These are phyloP conservation scores for Nemania sp. DNA, from an alignment of 2,329 filamentous ascomycete species.

Conservation along the genomic window DNA sequence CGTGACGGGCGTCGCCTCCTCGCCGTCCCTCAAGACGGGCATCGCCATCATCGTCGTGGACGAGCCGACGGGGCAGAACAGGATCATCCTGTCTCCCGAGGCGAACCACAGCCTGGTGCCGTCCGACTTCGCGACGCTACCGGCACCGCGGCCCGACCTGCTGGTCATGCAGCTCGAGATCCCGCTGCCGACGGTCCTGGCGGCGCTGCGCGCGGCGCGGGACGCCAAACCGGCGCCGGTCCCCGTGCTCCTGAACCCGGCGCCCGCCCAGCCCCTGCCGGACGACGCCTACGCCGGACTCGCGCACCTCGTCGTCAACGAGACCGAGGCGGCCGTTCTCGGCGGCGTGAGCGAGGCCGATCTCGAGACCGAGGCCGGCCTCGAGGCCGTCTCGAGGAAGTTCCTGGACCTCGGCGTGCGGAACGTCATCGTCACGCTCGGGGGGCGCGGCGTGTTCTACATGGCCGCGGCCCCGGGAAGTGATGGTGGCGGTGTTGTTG, in stretches of 20 bases:
- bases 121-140: conserved; percentile 43
- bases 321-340: conserved; percentile 82
- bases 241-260: conserved; percentile 81
- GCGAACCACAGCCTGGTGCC: conserved; percentile 63
- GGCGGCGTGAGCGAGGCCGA: conserved; percentile 58
- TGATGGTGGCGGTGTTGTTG: conserved; percentile 25
- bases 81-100: conserved; percentile 74
- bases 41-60: conserved; percentile 79
- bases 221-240: conserved; percentile 46
- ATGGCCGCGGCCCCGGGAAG: conserved; percentile 52
- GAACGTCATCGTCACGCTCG: conserved; percentile 84
- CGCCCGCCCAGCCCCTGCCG: conserved; percentile 73
- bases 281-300: conserved; percentile 67
- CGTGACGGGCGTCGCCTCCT: conserved; percentile 54
- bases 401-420: conserved; percentile 73
- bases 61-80: conserved; percentile 72
- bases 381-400: conserved; percentile 54
- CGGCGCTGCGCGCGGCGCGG: conserved; percentile 59
- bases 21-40: conserved; percentile 60
- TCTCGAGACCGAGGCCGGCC: conserved; percentile 52
- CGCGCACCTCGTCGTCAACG: conserved; percentile 84
- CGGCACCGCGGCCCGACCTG: conserved; percentile 57
- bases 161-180: conserved; percentile 82
- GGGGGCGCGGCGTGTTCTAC: conserved; percentile 77
- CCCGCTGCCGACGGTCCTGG: conserved; percentile 66